Evolutionary conservation across 306 rosid genomes (phyloP).

Genomic region (Rosa rugosa): DNA sequence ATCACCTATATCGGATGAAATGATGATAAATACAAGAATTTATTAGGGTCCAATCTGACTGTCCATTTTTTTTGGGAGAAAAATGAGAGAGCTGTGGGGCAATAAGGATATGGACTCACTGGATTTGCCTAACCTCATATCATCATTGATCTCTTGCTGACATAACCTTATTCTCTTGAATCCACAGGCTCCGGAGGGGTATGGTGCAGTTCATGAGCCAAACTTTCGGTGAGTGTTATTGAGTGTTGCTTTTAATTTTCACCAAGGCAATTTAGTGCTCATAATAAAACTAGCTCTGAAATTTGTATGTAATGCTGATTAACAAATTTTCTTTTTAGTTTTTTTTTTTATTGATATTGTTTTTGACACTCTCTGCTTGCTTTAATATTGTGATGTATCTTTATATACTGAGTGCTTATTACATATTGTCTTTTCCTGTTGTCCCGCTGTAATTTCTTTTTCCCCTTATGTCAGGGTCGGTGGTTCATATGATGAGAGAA

Average conservation of each 20-base stretch:
- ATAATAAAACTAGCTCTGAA: constrained; percentile 1
- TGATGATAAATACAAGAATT: constrained; percentile 83
- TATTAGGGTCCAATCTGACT: constrained; percentile 79
- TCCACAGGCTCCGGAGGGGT: constrained; percentile 99
- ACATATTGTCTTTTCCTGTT: constrained; percentile 39
- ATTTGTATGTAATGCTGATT: background rate
- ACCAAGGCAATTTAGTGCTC: constrained; percentile 28
- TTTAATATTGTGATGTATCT: constrained; percentile 19
- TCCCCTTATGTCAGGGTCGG: constrained; percentile 59
- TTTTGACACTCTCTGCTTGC: background rate
- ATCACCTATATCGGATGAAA: constrained; percentile 94
- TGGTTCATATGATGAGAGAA: constrained; percentile 76
- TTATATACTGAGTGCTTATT: constrained; percentile 26
- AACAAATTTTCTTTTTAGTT: background rate
- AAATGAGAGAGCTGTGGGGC: constrained; percentile 80
- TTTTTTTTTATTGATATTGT: background rate
- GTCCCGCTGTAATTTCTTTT: constrained; percentile 47
- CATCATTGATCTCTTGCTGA: constrained; percentile 94
- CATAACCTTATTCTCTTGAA: constrained; percentile 99
- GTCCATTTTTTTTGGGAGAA: constrained; percentile 67
- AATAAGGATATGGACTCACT: constrained; percentile 98
- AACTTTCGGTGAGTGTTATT: constrained; percentile 86
- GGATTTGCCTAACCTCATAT: constrained; percentile 96
- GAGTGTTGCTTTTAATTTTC: constrained; percentile 53
- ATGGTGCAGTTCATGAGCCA: constrained; percentile 83